Base-by-base conservation (phyloP, 2,329 filamentous ascomycete genomes). In the Colletotrichum brevisporum region DNA sequence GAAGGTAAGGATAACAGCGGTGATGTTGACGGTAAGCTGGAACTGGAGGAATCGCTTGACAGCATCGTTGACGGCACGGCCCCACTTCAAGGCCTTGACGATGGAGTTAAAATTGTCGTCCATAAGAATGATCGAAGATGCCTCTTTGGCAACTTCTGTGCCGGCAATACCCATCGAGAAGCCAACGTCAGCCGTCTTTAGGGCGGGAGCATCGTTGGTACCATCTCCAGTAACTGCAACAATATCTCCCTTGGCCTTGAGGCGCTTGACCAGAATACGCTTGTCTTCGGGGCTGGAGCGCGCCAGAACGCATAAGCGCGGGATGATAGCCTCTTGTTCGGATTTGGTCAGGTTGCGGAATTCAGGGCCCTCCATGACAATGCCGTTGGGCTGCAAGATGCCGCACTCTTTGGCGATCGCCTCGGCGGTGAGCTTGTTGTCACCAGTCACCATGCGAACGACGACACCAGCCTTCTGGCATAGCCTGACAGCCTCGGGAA, bases 41-140 rank as follows among this genome's bases (percentile, higher is more conserved):
- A 93, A 92, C 78, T 92, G 89, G 59, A 94, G 83, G 79, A 94
- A 94, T 71, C 91, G 90, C 83, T 93, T 93, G 74, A 93, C 91
- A 2, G 91, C 90, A 75, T 94, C 91, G 75, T 93, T 93, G 74
- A 94, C 91, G 41, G 91, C 90, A 27, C 91, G 88, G 58, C 93
- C 93, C 93, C 93, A 95, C 74, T 92, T 91, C 73, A 95, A 85
- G 15, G 93, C 93, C 80, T 94, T 94, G 72, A 95, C 91, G 70
- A 95, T 95, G n/a, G 92, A 94, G 31, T 90, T 87, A 80, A 95
- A 95, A 81, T 95, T 95, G 80, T 95, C 93, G 76, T 95, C 93
- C 92, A 95, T 94, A 15, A 95, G 84, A 74, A 95, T 94, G 70
- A 95, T 95, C 45, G 92, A 91, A 8, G 93, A 95, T 1, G 93